phyloP scores from a whole-genome alignment of 1,284 basidiomycete species.

The Paramarasmius palmivorus region DNA sequence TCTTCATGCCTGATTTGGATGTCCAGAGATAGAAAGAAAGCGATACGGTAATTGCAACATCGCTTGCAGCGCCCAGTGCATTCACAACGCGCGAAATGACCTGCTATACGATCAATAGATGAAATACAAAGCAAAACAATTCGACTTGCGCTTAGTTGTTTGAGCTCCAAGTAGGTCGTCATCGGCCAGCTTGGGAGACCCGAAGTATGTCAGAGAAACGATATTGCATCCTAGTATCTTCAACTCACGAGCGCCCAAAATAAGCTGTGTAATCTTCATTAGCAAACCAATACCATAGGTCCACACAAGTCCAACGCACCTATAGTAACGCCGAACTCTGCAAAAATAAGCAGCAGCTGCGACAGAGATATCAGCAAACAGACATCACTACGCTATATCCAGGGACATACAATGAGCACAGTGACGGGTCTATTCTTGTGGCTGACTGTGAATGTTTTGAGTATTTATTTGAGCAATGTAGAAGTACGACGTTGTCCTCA shows the following conservation, averaged over 20 bases:
- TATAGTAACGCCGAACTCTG: constrained; percentile 4
- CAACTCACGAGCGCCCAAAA: constrained; percentile 6
- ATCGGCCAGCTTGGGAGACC: constrained; percentile 7
- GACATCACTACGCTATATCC: too few species aligned
- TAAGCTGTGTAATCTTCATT: background rate
- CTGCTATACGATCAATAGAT: background rate
- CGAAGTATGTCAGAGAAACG: background rate
- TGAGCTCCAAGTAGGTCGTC: constrained; percentile 2
- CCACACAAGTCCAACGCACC: background rate
- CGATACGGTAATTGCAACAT: constrained; percentile 9
- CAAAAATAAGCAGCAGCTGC: constrained; percentile 4
- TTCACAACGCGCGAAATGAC: constrained; percentile 9
- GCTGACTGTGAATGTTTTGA: constrained; percentile 3
- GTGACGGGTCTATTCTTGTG: constrained; percentile 7
- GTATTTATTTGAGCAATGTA: background rate
- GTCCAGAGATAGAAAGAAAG: constrained; percentile 7
- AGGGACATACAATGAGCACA: background rate
- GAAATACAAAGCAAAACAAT: background rate
- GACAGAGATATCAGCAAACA: background rate
- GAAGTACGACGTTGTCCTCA: background rate
- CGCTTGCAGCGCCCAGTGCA: constrained; percentile 5
- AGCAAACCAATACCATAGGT: background rate
- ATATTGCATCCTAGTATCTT: background rate
- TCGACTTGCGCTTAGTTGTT: constrained; percentile 5
- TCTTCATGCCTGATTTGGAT: constrained; percentile 11